Evolutionary conservation across 2,329 filamentous ascomycete genomes (phyloP).

Genomic region (Colletotrichum acutatum): DNA sequence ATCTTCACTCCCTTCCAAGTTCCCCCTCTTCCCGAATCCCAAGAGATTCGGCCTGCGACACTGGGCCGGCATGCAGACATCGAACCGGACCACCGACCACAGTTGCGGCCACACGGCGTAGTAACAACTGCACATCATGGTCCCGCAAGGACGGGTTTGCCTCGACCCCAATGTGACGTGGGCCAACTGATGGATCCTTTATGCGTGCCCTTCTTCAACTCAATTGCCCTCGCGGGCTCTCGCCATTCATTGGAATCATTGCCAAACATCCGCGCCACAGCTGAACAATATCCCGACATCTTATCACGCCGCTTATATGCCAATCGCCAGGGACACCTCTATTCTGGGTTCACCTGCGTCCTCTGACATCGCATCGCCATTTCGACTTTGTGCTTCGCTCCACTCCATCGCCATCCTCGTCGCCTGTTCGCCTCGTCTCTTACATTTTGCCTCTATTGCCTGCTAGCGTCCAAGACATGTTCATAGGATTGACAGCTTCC

Average conservation of each 20-base stretch:
- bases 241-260: slow-evolving; percentile 11
- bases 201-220: background rate
- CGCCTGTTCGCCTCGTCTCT: background rate
- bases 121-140: slow-evolving; percentile 16
- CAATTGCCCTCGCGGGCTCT: background rate
- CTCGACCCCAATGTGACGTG: slow-evolving; percentile 23
- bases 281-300: background rate
- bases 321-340: slow-evolving; percentile 7
- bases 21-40: background rate
- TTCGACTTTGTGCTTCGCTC: background rate
- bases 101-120: background rate
- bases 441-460: too few species aligned
- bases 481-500: background rate
- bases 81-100: background rate
- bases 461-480: background rate
- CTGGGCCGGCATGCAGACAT: background rate
- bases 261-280: slow-evolving; percentile 5
- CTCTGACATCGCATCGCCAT: background rate
- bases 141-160: slow-evolving; percentile 15
- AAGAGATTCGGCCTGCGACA: slow-evolving; percentile 7
- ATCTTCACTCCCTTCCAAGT: background rate
- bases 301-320: slow-evolving; percentile 7
- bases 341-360: slow-evolving; percentile 3
- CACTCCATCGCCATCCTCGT: background rate
- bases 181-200: background rate